Base-by-base conservation (phyloP, 257 asterid species). In the Scutellaria baicalensis region DNA sequence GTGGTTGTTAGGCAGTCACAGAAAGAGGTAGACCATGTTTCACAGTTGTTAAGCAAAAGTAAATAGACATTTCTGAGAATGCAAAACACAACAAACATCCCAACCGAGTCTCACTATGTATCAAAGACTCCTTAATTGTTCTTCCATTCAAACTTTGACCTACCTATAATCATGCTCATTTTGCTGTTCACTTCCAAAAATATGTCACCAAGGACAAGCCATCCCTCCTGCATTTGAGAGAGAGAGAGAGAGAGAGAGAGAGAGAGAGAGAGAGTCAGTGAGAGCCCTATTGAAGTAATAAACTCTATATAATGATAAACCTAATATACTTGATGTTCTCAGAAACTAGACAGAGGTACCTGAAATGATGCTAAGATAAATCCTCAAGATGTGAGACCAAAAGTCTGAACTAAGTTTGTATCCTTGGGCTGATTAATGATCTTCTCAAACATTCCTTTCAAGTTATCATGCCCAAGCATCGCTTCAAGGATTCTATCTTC, bases 381-480 rank as follows among this genome's bases (percentile, higher is more conserved):
- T 59, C 38, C 21, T 60, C 74, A 81, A 23, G 80, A 23, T 7
- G 71, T 66, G 62, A 77, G 80, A 59, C 83, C 82, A 68, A 77
- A 74, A 7, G 73, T 70, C 14, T 68, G 78, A 65, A 74, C 64
- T n/a, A 83, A 59, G 71, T 83, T 58, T 0, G 67, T 75, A 1
- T 76, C 86, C 68, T 83, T 83, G 2, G 88, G 88, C 78, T 83
- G 88, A 47, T 80, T 78, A 43, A 84, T 84, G 14, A 84, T 78
- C 77, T 71, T 78, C 6, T 75, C 86, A 16, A 84, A 84, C 83
- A 84, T 75, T 0, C 18, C 74, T 17, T 70, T 74, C 74, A 81
- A 35, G 0, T 8, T 69, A 0, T 31, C 55, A 36, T 68, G 55
- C 16, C 35, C 66, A 14, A 78, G 70, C 84, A 84, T 84, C 49